Evolutionary conservation across 2,329 filamentous ascomycete species (phyloP), one percentile per base, ranked within the genome.

Genomic region (Botrytis cinerea): DNA sequence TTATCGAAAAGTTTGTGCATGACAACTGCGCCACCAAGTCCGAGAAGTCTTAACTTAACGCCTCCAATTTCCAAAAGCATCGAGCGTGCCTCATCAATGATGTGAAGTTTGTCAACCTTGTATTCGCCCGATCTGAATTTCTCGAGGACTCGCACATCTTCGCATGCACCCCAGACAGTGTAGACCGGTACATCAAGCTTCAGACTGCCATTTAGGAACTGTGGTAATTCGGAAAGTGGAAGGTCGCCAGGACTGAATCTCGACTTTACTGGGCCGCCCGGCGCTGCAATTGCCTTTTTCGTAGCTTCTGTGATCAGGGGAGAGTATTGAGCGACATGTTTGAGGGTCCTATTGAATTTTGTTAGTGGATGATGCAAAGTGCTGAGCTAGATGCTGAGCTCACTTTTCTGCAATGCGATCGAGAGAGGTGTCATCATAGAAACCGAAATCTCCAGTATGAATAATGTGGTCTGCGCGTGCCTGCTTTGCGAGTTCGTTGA

Each of bases 1-100:
- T 99, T 99, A 83, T 99, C 96, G 81, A 99, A 99, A 28, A 99
- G 89, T 87, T 99, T 99, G 87, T 99, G 96, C 94, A 99, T 99
- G 74, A 99, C 96, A 8, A 99, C 95, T 10, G 96, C 96, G 79
- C 96, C 96, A 77, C 96, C 96, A 48, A 99, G 87, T 75, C 96
- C 96, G 45, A 99, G 89, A 68, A 99, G 88, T 80, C 96, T 93
- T 77, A 99, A 90, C 88, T 98, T 98, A 72, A 99, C 94, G 73
- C 96, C 96, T 73, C 95, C 96, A 75, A 98, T 87, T 84, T 99
- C 96, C 73, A 99, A 88, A 78, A 99, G 87, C 86, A 97, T 93
- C 54, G 96, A 98, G 82, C 95, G 95, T 71, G 96, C 95, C 86
- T 99, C 96, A 78, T 99, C 96, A 79, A 99, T 98, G 81, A 99